A percentile compares a stretch with the other conserved stretches of the same genome.
Conservation (phyloP, 176 grass and related monocot species). For the Elaeis guineensis region DNA sequence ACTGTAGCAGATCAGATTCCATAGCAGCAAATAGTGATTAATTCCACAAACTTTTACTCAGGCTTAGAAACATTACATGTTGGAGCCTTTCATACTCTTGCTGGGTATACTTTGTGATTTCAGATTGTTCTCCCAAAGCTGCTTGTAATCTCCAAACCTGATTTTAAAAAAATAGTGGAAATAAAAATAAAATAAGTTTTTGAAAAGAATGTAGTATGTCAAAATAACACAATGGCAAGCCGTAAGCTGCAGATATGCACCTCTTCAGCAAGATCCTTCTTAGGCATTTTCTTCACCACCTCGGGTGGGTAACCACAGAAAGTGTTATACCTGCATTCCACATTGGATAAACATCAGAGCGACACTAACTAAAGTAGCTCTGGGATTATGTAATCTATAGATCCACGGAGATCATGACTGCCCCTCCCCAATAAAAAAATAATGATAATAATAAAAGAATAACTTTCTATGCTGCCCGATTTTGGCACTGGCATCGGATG, state of each 20-base stretch:
- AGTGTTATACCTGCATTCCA: slow-evolving; percentile 10
- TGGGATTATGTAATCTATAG: no score
- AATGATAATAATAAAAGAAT: no score
- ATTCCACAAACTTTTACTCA: no score
- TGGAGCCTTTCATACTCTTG: slow-evolving; percentile 52
- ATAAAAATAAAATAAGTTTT: no score
- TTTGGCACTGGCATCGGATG: no score
- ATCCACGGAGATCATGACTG: no score
- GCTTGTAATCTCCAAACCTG: slow-evolving; percentile 63
- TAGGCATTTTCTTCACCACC: slow-evolving; percentile 15
- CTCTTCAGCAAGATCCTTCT: slow-evolving; percentile 14
- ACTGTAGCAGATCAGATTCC: background rate
- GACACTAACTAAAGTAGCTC: no score
- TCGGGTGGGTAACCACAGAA: slow-evolving; percentile 12
- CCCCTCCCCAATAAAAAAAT: no score
- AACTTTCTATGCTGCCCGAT: no score
- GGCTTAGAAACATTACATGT: slow-evolving; percentile 31
- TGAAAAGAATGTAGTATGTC: no score
- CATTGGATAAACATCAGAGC: background rate
- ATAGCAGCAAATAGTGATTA: background rate
- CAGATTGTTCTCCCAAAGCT: slow-evolving; percentile 53
- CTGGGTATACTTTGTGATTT: slow-evolving; percentile 40
- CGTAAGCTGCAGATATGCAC: background rate
- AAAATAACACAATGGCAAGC: background rate
- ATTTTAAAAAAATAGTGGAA: slow-evolving; percentile 5